Evolutionary conservation across 2,329 filamentous ascomycete genomes (phyloP).

Genomic region (Neocucurbitaria cava): DNA sequence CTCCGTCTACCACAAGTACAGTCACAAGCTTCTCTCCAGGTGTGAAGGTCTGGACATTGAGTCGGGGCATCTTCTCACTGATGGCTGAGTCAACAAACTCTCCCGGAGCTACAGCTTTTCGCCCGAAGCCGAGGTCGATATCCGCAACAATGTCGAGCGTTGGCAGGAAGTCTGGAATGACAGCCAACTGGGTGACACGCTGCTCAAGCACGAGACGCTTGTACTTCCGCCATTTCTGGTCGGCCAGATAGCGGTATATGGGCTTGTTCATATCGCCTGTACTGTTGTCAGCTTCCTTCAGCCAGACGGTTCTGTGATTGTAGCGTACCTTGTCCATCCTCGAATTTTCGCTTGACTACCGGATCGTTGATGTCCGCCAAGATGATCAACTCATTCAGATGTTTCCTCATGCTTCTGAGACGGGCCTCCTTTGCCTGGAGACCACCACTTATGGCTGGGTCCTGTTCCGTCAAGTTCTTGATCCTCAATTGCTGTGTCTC

Average conservation of each 20-base stretch:
- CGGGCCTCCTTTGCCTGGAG: slow-evolving; percentile 69
- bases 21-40: slow-evolving; percentile 81
- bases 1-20: slow-evolving; percentile 85
- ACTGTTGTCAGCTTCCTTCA: slow-evolving; percentile 11
- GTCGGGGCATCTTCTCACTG: slow-evolving; percentile 75
- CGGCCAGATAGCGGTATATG: slow-evolving; percentile 89
- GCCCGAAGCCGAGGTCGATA: slow-evolving; percentile 80
- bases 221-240: slow-evolving; percentile 86
- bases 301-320: not conserved
- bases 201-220: slow-evolving; percentile 81
- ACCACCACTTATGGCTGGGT: slow-evolving; percentile 67
- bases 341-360: slow-evolving; percentile 88
- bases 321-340: slow-evolving; percentile 83
- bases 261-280: slow-evolving; percentile 94
- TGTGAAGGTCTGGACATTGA: slow-evolving; percentile 87
- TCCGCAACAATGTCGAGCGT: slow-evolving; percentile 79
- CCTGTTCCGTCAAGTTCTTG: slow-evolving; percentile 66
- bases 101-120: slow-evolving; percentile 74
- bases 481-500: slow-evolving; percentile 72
- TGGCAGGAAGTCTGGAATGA: slow-evolving; percentile 87
- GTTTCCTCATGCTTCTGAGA: slow-evolving; percentile 72
- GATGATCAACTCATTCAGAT: slow-evolving; percentile 83
- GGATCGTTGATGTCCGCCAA: slow-evolving; percentile 95
- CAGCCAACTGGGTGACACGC: slow-evolving; percentile 83
- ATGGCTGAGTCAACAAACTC: slow-evolving; percentile 76